phyloP scores from a whole-genome alignment of 108 stramenopile genomes.

The Thalassiosira profunda region DNA sequence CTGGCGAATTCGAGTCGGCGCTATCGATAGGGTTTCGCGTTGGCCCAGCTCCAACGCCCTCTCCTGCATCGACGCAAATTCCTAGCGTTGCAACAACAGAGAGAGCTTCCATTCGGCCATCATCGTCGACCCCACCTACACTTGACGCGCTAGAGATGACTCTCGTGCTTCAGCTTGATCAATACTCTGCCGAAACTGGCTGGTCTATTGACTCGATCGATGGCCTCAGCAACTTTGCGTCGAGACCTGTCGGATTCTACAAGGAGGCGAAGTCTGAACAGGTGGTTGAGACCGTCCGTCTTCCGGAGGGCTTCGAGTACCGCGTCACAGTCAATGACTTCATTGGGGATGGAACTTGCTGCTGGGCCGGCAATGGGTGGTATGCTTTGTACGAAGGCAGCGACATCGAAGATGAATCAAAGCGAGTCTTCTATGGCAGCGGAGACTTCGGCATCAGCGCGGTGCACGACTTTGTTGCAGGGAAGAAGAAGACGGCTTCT shows the following conservation, averaged over 20 bases:
- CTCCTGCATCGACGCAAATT: not conserved
- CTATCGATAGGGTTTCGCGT: conserved; percentile 3
- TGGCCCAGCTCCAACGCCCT: conserved; percentile 9
- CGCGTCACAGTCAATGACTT: conserved; percentile 21
- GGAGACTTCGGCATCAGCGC: conserved; percentile 20
- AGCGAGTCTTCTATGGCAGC: conserved; percentile 16
- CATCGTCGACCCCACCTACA: conserved; percentile 7
- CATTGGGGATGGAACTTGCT: conserved; percentile 26
- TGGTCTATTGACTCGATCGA: conserved; percentile 24
- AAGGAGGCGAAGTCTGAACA: not conserved
- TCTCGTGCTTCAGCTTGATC: conserved; percentile 23
- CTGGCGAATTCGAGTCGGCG: conserved; percentile 20
- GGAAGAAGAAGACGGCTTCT: not conserved
- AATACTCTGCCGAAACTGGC: conserved; percentile 25
- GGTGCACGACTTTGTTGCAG: conserved; percentile 15
- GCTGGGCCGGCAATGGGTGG: conserved; percentile 28
- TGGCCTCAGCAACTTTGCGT: conserved; percentile 10
- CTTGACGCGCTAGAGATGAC: not conserved
- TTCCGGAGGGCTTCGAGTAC: conserved; percentile 11
- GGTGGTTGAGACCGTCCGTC: conserved; percentile 4
- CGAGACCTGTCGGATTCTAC: conserved; percentile 20
- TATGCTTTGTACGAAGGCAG: conserved; percentile 18
- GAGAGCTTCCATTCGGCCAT: not conserved
- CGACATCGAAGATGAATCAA: conserved; percentile 5
- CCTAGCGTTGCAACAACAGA: not conserved